Base-by-base conservation (phyloP, 805 yeast species). In the Wickerhamiella hasegawae region DNA sequence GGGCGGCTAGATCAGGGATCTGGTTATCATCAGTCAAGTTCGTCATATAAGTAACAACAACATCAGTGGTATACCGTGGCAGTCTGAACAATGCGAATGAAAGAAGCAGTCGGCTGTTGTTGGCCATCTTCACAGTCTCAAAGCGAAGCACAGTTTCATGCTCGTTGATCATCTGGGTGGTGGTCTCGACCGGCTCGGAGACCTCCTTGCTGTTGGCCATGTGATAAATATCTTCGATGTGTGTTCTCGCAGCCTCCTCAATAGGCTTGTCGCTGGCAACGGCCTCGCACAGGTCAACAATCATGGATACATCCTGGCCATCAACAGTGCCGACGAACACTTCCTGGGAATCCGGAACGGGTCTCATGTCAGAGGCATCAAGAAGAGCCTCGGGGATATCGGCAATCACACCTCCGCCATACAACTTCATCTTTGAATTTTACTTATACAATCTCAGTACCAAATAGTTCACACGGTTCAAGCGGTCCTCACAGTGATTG, bases 281-380 rank as follows among this genome's bases (percentile, higher is more conserved):
- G 47, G 60, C 29, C 52, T 58, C 69, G 28, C 60, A 45, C 5
- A 64, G 45, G 35, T 64, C 69, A 29, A 65, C 41, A 6, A 63
- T 57, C 11, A 57, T 43, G 10, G 59, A 48, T 31, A 55, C 55
- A 23, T 58, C 58, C 18, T 43, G 38, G 14, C 42, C 47, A 9
- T 44, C 43, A 4, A 52, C 52, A 5, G 54, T 53, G 34, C 65
- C 66, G 3, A 85, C 71, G 53, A 69, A 90, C 18, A 87, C 95
- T 53, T 87, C 98, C 52, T 90, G 97, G 1, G 84, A 74, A 49
- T 90, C 96, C 0, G 98, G 97, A 3, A 90, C 71, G 40, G 81
- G 81, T 38, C 98, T 62, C 33, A 85, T 52, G 25, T 62, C 54
- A 1, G 94, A 77, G 1, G 84, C 95, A 54, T 90, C 96, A 1